These are phyloP conservation scores for Podaxis rugospora DNA, from an alignment of 768 basidiomycete species.

Conservation along the genomic window DNA sequence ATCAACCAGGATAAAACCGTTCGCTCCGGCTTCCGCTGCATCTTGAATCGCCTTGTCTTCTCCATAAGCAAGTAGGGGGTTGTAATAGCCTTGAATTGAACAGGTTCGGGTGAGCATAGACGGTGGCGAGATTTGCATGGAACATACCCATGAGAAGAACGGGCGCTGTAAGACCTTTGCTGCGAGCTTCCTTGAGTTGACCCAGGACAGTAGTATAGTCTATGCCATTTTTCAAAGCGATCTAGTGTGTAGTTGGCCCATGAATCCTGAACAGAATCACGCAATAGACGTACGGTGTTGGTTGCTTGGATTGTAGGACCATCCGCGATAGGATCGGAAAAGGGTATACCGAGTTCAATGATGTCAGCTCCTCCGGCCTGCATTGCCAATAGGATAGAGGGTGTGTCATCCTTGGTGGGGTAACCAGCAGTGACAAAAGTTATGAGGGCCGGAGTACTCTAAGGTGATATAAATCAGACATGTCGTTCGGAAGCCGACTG, in stretches of 20 bases:
- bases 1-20: conserved; percentile 97
- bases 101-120: conserved; percentile 3
- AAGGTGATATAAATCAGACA: background rate
- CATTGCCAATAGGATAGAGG: conserved; percentile 86
- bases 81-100: conserved; percentile 80
- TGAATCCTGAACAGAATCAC: background rate
- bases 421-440: conserved; percentile 96
- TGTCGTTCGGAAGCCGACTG: background rate
- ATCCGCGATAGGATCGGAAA: conserved; percentile 96
- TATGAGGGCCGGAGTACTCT: conserved; percentile 63
- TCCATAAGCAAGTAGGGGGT: conserved; percentile 91
- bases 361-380: conserved; percentile 91
- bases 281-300: conserved; percentile 69
- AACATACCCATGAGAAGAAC: conserved; percentile 88
- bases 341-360: conserved; percentile 93
- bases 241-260: conserved; percentile 36
- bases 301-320: conserved; percentile 90
- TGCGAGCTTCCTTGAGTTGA: conserved; percentile 73
- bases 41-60: conserved; percentile 93
- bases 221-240: conserved; percentile 78
- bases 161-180: conserved; percentile 78
- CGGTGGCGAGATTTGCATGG: background rate
- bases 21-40: conserved; percentile 86
- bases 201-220: conserved; percentile 74
- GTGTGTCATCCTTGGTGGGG: conserved; percentile 74